Evolutionary conservation across 2,329 filamentous ascomycete species (phyloP), one percentile per base, ranked within the genome.

Genomic region (Nemania bipapillata): DNA sequence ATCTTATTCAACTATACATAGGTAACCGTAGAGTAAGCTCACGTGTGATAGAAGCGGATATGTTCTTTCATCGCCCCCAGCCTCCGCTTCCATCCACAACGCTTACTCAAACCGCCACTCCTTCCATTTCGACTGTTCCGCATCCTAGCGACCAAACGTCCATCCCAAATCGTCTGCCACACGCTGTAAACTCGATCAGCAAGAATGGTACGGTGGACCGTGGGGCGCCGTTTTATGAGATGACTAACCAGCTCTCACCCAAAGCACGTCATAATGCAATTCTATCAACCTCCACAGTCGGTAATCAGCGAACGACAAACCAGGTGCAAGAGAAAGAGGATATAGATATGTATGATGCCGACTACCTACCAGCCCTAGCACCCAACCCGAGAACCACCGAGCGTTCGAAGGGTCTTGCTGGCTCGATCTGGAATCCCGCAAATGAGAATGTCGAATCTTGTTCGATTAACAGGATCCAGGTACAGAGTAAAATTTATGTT

Each of bases 381-480:
- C 32, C 47, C 3, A 55, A 58, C 12, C 35, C 32, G 1, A 30
- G n/a, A 22, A 24, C 22, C 6, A 35, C 52, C 9, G 26, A 22
- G 7, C 52, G n/a, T 12, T 20, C 17, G 40, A 60, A 53, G 61
- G 62, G 63, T n/a, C 55, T 71, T n/a, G 55, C 61, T 47, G 35
- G 20, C 58, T 71, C 69, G 32, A 63, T 49, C 8, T 70, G 65
- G 69, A 69, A 70, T 17, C 65, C 68, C 9, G 61, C 56, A 35
- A 70, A 70, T 12, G 37, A 45, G 28, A 52, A 58, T 28, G 28
- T 2, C 22, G 54, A 37, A 17, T 7, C 20, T 7, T 17, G 28
- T 12, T 58, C 57, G 1, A 12, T 7, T 28, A 2, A 7, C 9
- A 52, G 42, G n/a, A 53, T 15, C 35, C 54, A 63, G 58, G 67